A percentile compares a stretch with the other conserved stretches of the same genome.
phyloP scores from a whole-genome alignment of 164 flowering plant genomes.

The Magnolia sinica region DNA sequence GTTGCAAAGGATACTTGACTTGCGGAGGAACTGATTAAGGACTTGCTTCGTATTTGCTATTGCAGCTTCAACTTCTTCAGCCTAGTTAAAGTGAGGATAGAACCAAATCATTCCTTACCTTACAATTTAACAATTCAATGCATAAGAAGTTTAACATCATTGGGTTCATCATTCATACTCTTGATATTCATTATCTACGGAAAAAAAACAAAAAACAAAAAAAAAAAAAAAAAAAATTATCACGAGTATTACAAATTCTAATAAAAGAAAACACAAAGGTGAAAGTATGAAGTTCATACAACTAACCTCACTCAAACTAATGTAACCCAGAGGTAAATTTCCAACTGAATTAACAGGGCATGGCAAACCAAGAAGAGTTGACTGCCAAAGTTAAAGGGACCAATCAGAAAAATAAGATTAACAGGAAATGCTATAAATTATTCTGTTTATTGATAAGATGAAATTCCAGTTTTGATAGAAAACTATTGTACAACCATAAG shows the following conservation, averaged over 20 bases:
- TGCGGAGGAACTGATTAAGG: constrained; percentile 81
- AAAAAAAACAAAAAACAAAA: not conserved
- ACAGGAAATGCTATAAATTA: not conserved
- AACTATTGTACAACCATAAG: constrained; percentile 60
- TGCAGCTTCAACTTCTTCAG: constrained; percentile 82
- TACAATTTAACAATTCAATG: not conserved
- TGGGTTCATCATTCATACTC: not conserved
- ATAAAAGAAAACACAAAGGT: not conserved
- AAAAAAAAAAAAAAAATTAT: not conserved
- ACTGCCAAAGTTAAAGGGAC: constrained; percentile 48
- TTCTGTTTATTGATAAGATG: not conserved
- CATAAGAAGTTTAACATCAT: not conserved
- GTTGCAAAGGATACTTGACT: constrained; percentile 77
- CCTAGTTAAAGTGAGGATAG: constrained; percentile 38
- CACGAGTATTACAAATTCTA: not conserved
- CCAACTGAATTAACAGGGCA: constrained; percentile 95
- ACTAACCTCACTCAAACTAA: constrained; percentile 65
- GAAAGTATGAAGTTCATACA: not conserved
- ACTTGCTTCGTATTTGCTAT: constrained; percentile 89
- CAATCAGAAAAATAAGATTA: constrained; percentile 16
- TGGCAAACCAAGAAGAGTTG: constrained; percentile 87
- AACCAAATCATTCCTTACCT: not conserved
- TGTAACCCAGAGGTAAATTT: constrained; percentile 73
- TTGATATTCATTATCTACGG: too few relatives aligned
- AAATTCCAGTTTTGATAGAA: not conserved